Evolutionary conservation across 176 grass and related monocot genomes (phyloP), one percentile per base, ranked within the genome.

Genomic region (Avena eriantha): DNA sequence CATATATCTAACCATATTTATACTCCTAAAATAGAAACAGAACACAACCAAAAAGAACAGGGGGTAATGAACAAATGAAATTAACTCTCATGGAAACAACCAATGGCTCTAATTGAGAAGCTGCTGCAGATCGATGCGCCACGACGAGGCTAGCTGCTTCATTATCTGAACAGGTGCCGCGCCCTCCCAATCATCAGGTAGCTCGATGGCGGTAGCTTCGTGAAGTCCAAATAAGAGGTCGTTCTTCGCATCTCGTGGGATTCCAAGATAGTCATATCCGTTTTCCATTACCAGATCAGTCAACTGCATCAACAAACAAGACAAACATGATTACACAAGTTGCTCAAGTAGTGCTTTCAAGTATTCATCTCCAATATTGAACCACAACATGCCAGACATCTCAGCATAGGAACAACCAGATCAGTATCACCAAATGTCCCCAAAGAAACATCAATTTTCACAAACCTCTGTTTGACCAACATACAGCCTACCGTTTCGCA

Each of bases 81-180:
- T 85, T 21, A 79, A 88, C 56, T 78, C 56, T 78, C 85, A 80
- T 77, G 82, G 29, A 23, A 84, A 86, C 86, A 93, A 85, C 18
- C 73, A 73, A 81, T 59, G 64, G 22, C 34, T 43, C 91, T 94
- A 99, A 79, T 79, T 84, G 29, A 96, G 79, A 63, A 99, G 90
- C 45, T 96, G 90, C 67, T 94, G 94, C 23, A 96, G 84, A 82
- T 99, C 92, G 21, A 99, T 91, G 26, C 89, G 90, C 97, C 97
- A 96, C 1, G 94, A 95, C 18, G 94, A 93, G 34, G 94, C 97
- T 83, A 99, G 92, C 80, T 99, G 94, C 83, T 87, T 92, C 97
- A 99, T 89, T 89, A 99, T 90, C 89, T 99, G 92, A n/a, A 94
- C 63, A 0, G 97, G 94, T 10, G 86, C 83, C 15, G 94, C 85